A percentile compares a stretch with the other conserved stretches of the same genome.
Conservation (phyloP, 768 basidiomycete species). For the Lactarius deliciosus region DNA sequence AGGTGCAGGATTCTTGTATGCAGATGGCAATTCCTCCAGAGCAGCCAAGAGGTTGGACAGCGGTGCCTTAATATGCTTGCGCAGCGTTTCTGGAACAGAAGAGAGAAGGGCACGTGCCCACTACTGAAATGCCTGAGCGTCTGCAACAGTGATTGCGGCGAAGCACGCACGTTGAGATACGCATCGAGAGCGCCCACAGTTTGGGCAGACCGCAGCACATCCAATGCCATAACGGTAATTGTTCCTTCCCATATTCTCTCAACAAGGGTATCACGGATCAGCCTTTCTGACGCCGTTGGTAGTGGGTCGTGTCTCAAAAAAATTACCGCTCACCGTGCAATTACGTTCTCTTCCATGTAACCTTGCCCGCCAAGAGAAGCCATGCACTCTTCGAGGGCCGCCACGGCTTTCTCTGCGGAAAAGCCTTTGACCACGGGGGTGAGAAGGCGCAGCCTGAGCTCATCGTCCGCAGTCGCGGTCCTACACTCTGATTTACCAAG, state of each 20-base stretch:
- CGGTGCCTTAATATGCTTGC: conserved; percentile 32
- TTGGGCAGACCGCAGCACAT: conserved; percentile 56
- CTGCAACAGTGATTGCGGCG: neutral
- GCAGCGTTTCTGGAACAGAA: conserved; percentile 43
- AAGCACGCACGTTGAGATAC: conserved; percentile 49
- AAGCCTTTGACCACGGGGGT: conserved; percentile 74
- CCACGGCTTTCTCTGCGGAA: conserved; percentile 58
- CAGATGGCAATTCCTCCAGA: conserved; percentile 41
- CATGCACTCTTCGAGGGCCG: conserved; percentile 75
- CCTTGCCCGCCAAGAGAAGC: conserved; percentile 71
- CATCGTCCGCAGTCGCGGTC: conserved; percentile 49
- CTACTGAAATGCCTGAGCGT: conserved; percentile 36
- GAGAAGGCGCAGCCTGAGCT: conserved; percentile 55
- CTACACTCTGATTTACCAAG: conserved; percentile 64
- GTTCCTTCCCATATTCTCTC: conserved; percentile 88
- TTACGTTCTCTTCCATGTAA: conserved; percentile 80
- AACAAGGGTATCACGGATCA: conserved; percentile 67
- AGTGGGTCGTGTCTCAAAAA: neutral
- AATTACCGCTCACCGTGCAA: conserved; percentile 47
- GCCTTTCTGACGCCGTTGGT: conserved; percentile 32
- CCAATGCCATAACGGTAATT: conserved; percentile 62
- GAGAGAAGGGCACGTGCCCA: conserved; percentile 51
- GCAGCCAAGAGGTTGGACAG: conserved; percentile 39
- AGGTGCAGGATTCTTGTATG: conserved; percentile 44
- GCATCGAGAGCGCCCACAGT: conserved; percentile 46